Evolutionary conservation across 768 basidiomycete genomes (phyloP).

Genomic region (Leccinum sublutescens): DNA sequence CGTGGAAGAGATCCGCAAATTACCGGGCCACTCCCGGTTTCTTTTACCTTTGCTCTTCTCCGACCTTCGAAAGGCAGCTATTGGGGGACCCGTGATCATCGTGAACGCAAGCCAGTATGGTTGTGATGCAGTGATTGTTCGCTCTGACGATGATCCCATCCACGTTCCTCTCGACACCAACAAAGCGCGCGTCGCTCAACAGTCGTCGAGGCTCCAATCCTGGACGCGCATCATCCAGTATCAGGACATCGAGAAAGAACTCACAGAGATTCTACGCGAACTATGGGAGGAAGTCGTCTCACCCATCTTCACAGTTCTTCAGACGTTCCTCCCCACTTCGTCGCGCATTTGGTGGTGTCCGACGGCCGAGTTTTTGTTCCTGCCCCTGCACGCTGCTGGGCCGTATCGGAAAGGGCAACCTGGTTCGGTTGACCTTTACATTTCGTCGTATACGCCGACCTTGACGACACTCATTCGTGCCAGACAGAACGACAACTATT

Average conservation of each 20-base stretch:
- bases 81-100: conserved; percentile 30
- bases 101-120: conserved; percentile 29
- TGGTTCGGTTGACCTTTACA: neutral
- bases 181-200: neutral
- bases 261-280: conserved; percentile 2
- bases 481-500: neutral
- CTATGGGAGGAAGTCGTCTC: conserved; percentile 19
- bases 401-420: neutral
- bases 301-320: conserved; percentile 10
- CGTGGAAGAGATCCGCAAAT: conserved; percentile 15
- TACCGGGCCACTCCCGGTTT: conserved; percentile 25
- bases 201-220: neutral
- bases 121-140: conserved; percentile 35
- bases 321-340: neutral
- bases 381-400: neutral
- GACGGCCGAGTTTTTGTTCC: neutral
- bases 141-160: neutral
- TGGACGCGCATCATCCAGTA: neutral
- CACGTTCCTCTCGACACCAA: conserved; percentile 2
- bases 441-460: neutral
- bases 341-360: conserved; percentile 4
- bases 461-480: neutral
- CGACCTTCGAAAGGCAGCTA: conserved; percentile 16
- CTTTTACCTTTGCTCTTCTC: conserved; percentile 20
- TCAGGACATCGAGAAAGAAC: neutral